Percentiles rank a stretch among this genome's conserved stretches.
phyloP scores from a whole-genome alignment of 2,329 filamentous ascomycete species.

The Apiospora malaysiana region DNA sequence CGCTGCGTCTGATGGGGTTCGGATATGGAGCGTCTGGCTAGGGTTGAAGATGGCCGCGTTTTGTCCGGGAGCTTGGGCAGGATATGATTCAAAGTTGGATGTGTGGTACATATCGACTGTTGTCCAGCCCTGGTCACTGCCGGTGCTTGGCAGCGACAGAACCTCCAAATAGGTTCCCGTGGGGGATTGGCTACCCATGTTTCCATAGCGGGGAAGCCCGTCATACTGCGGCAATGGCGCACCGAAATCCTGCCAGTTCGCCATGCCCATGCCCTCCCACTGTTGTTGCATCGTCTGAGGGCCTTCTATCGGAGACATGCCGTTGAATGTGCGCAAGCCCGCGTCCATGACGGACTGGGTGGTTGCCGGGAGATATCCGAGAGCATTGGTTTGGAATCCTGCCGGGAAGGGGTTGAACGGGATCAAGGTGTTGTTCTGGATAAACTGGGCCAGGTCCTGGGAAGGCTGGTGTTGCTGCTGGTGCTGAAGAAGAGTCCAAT shows the following conservation, averaged over 20 bases:
- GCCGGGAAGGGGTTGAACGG: conserved; percentile 59
- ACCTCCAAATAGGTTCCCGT: conserved; percentile 85
- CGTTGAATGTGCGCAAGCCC: conserved; percentile 64
- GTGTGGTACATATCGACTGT: conserved; percentile 74
- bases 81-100: conserved; percentile 68
- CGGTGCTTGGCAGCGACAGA: conserved; percentile 79
- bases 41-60: conserved; percentile 86
- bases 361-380: conserved; percentile 67
- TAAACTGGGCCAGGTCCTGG: conserved; percentile 57
- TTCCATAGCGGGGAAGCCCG: conserved; percentile 49
- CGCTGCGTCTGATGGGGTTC: conserved; percentile 86
- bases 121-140: conserved; percentile 86
- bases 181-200: conserved; percentile 68
- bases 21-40: conserved; percentile 85
- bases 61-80: conserved; percentile 56
- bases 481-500: conserved; percentile 67
- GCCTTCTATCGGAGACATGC: conserved; percentile 63
- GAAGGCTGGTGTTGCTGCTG: conserved; percentile 52
- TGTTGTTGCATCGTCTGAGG: conserved; percentile 58
- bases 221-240: conserved; percentile 58
- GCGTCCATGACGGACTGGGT: conserved; percentile 69
- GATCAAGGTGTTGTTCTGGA: conserved; percentile 64
- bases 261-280: conserved; percentile 67
- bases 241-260: conserved; percentile 82
- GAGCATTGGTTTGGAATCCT: conserved; percentile 55